Evolutionary conservation across 2,329 filamentous ascomycete genomes (phyloP).

Genomic region (Teratosphaeria epicoccoides): DNA sequence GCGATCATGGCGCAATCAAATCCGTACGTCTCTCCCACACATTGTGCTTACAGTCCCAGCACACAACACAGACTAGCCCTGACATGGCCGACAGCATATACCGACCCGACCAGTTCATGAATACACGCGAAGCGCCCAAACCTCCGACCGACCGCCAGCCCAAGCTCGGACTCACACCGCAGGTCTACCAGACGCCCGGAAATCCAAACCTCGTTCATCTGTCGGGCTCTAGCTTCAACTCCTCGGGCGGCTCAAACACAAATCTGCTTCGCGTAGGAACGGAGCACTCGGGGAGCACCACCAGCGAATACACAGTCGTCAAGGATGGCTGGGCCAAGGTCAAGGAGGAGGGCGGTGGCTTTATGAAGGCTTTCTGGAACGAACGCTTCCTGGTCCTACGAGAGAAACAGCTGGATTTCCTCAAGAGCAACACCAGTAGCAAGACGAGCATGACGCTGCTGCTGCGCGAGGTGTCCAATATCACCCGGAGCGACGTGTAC

Average conservation of each 20-base stretch:
- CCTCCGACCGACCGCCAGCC: constrained; percentile 78
- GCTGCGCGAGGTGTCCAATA: constrained; percentile 78
- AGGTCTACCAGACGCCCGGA: constrained; percentile 57
- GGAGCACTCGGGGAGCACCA: constrained; percentile 23
- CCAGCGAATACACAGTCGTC: constrained; percentile 30
- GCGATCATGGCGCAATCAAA: constrained; percentile 3
- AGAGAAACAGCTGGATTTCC: constrained; percentile 86
- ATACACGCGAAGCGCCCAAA: constrained; percentile 85
- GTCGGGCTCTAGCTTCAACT: constrained; percentile 7
- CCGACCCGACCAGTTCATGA: constrained; percentile 71
- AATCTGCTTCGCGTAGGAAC: constrained; percentile 33
- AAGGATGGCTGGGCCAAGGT: constrained; percentile 67
- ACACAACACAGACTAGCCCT: neutral
- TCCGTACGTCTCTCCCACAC: constrained; percentile 1
- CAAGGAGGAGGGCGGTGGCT: constrained; percentile 78
- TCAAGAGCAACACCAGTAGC: constrained; percentile 72
- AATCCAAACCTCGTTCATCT: constrained; percentile 48
- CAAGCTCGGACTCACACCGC: constrained; percentile 63
- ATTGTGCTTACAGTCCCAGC: neutral
- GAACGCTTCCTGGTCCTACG: constrained; percentile 85
- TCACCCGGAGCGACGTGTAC: constrained; percentile 81
- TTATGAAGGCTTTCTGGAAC: constrained; percentile 55
- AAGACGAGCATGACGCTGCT: constrained; percentile 80
- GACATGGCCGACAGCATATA: constrained; percentile 40
- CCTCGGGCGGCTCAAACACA: constrained; percentile 27